phyloP scores from a whole-genome alignment of 164 flowering plant species.

The Malania oleifera region DNA sequence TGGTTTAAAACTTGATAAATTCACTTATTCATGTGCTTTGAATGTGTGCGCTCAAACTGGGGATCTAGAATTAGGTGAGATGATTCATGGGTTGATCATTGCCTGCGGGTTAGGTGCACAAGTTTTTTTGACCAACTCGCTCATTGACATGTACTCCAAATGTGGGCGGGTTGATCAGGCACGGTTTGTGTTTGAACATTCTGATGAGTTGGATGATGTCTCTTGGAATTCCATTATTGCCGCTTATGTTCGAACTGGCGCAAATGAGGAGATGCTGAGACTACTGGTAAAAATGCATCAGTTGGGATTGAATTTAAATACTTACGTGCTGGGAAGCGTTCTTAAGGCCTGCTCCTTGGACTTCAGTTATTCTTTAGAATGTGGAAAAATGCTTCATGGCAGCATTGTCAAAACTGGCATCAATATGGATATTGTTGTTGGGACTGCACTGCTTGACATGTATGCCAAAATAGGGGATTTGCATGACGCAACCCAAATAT shows the following conservation, averaged over 20 bases:
- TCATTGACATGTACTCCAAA: conserved; percentile 53
- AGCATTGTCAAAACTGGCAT: conserved; percentile 34
- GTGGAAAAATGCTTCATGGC: conserved; percentile 43
- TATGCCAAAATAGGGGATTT: conserved; percentile 44
- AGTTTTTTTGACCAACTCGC: conserved; percentile 37
- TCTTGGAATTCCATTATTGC: conserved; percentile 60
- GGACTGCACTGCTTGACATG: conserved; percentile 56
- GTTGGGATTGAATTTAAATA: conserved; percentile 37
- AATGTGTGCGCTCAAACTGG: conserved; percentile 32
- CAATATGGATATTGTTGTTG: conserved; percentile 44
- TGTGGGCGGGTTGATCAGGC: conserved; percentile 42
- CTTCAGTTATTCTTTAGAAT: conserved; percentile 13
- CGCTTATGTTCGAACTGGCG: conserved; percentile 35
- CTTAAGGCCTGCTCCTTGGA: conserved; percentile 42
- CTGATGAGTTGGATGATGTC: conserved; percentile 40
- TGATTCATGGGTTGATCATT: conserved; percentile 45
- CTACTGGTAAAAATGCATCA: conserved; percentile 40
- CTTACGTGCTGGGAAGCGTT: conserved; percentile 42
- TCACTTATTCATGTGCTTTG: conserved; percentile 37
- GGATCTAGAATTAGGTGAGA: conserved; percentile 33
- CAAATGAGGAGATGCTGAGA: conserved; percentile 27
- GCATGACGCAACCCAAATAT: conserved; percentile 29
- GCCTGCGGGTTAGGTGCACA: conserved; percentile 26
- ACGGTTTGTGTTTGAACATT: conserved; percentile 35
- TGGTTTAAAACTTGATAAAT: conserved; percentile 31